Evolutionary conservation across 495 filamentous ascomycete genomes (phyloP).

Genomic region (Podospora sp.): DNA sequence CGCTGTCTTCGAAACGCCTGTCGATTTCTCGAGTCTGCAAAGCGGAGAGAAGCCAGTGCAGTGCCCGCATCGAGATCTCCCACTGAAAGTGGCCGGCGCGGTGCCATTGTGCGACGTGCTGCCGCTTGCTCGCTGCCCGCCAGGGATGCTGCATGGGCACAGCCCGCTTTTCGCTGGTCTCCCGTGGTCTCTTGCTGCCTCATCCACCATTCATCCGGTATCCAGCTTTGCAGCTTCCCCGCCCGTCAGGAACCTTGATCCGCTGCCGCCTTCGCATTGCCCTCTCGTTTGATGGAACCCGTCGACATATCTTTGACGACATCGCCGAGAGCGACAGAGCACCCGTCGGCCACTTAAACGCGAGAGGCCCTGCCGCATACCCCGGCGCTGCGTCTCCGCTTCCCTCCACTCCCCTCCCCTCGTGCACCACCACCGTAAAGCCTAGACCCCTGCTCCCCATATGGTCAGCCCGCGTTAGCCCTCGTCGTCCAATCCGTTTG

Average conservation of each 20-base stretch:
- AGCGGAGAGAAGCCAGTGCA: not conserved
- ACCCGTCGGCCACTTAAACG: constrained; percentile 23
- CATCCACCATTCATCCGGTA: constrained; percentile 9
- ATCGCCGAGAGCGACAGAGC: constrained; percentile 29
- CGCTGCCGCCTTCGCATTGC: constrained; percentile 12
- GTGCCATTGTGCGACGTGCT: constrained; percentile 13
- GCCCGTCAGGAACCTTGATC: constrained; percentile 14
- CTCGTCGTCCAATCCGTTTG: constrained; percentile 32
- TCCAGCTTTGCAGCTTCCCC: constrained; percentile 8
- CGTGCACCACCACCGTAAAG: constrained; percentile 13
- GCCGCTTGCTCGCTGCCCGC: constrained; percentile 3
- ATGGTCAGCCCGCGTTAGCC: constrained; percentile 26
- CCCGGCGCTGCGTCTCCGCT: constrained; percentile 10
- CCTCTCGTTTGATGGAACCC: constrained; percentile 13
- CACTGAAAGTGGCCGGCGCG: constrained; percentile 18
- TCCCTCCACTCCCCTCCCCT: not conserved
- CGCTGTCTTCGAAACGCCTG: not conserved
- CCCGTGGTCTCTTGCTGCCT: not conserved
- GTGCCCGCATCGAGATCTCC: constrained; percentile 8
- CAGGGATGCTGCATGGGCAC: constrained; percentile 17
- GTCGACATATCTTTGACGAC: constrained; percentile 35
- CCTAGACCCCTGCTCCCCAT: constrained; percentile 33
- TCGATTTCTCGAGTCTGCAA: constrained; percentile 1
- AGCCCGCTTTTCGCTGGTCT: not conserved
- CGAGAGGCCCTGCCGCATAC: constrained; percentile 25